Evolutionary conservation across 768 basidiomycete genomes (phyloP).

Genomic region (Psilocybe cubensis): DNA sequence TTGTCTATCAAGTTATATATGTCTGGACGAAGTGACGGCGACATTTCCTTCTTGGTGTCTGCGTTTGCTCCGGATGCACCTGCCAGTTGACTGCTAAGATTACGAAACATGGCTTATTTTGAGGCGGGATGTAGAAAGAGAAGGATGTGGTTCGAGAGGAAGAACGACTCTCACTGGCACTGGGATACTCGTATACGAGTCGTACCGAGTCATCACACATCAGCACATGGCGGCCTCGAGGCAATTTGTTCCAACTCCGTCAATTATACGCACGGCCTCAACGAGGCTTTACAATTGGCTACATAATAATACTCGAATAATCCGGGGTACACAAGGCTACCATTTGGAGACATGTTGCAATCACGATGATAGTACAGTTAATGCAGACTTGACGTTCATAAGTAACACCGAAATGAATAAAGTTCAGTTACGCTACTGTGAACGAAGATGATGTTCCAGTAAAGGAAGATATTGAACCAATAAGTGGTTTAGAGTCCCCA

Average conservation of each 20-base stretch:
- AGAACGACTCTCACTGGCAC: not conserved
- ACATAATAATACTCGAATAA: not conserved
- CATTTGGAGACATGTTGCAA: not conserved
- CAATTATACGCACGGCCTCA: conserved; percentile 9
- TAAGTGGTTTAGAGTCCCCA: conserved; percentile 74
- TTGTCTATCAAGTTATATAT: conserved; percentile 53
- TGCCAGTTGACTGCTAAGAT: conserved; percentile 44
- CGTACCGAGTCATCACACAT: conserved; percentile 15
- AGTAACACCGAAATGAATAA: conserved; percentile 6
- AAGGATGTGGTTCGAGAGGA: not conserved
- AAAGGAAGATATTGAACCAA: conserved; percentile 67
- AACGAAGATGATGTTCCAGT: conserved; percentile 65
- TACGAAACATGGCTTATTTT: conserved; percentile 46
- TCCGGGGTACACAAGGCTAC: not conserved
- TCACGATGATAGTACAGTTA: not conserved
- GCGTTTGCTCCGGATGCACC: conserved; percentile 28
- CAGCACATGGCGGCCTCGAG: conserved; percentile 44
- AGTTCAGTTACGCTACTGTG: conserved; percentile 47
- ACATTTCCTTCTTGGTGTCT: conserved; percentile 47
- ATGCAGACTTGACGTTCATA: conserved; percentile 4
- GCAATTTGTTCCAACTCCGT: conserved; percentile 21
- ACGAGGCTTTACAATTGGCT: not conserved
- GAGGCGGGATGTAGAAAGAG: conserved; percentile 10
- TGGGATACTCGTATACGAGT: conserved; percentile 1
- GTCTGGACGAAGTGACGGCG: conserved; percentile 52